A percentile compares a stretch with the other conserved stretches of the same genome.
These are phyloP conservation scores for Lentinula novae-zelandiae DNA, from an alignment of 1,284 basidiomycete genomes.

Conservation along the genomic window DNA sequence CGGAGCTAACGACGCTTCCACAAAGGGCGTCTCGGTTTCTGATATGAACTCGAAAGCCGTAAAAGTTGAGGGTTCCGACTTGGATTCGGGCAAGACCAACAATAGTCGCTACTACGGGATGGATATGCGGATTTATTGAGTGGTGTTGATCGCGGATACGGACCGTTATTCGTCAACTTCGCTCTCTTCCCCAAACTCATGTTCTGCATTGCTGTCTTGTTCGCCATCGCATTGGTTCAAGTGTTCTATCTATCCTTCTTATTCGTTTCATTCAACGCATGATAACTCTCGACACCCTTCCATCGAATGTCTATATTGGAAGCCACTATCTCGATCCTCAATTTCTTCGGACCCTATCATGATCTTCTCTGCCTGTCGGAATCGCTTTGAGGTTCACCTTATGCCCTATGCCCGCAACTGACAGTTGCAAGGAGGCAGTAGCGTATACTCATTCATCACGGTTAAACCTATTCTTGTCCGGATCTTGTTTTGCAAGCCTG, in stretches of 20 bases:
- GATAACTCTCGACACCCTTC: background rate
- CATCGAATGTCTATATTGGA: background rate
- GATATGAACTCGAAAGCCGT: background rate
- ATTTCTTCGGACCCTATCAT: background rate
- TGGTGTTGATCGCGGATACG: too few relatives aligned
- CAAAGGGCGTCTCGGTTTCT: background rate
- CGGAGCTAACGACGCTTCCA: background rate
- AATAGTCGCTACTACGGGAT: background rate
- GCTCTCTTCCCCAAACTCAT: background rate
- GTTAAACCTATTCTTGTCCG: background rate
- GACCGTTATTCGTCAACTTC: too few relatives aligned
- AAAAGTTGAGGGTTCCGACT: background rate
- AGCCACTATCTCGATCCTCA: background rate
- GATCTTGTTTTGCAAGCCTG: background rate
- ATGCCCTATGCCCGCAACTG: background rate
- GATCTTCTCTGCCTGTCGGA: background rate
- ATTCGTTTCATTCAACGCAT: background rate
- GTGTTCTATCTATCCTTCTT: background rate
- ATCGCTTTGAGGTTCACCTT: background rate
- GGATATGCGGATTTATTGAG: constrained; percentile 7
- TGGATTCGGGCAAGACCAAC: background rate
- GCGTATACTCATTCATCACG: too few relatives aligned
- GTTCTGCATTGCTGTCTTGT: background rate
- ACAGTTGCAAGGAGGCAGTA: background rate
- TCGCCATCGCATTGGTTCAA: too few relatives aligned